A percentile compares a stretch with the other conserved stretches of the same genome.
phyloP scores from a whole-genome alignment of 2,329 filamentous ascomycete genomes.

The Aspergillus calidoustus region DNA sequence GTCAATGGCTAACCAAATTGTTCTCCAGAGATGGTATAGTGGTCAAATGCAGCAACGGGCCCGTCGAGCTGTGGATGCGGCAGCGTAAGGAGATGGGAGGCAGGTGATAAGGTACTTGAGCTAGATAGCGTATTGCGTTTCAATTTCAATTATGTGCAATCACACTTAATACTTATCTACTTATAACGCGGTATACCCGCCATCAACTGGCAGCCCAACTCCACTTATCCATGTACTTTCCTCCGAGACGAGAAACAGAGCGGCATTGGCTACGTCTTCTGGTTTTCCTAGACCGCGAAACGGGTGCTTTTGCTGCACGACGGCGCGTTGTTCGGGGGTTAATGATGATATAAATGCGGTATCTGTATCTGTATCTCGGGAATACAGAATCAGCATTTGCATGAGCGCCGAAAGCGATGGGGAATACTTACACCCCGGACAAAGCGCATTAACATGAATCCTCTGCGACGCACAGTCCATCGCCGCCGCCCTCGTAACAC shows the following conservation, averaged over 20 bases:
- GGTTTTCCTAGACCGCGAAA: slow-evolving; percentile 3
- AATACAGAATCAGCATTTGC: too few relatives aligned
- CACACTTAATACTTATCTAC: too few relatives aligned
- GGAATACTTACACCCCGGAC: slow-evolving; percentile 8
- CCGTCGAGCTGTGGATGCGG: too few relatives aligned
- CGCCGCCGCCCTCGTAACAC: neutral
- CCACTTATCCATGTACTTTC: slow-evolving; percentile 6
- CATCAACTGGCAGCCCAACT: neutral
- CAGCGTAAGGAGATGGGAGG: too few relatives aligned
- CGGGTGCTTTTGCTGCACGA: slow-evolving; percentile 1
- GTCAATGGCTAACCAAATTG: too few relatives aligned
- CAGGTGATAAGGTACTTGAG: too few relatives aligned
- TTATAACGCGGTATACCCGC: neutral
- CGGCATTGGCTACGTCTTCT: slow-evolving; percentile 4
- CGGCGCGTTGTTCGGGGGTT: neutral
- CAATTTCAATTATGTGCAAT: too few relatives aligned
- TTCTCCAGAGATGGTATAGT: too few relatives aligned
- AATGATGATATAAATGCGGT: neutral
- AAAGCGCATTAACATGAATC: slow-evolving; percentile 9
- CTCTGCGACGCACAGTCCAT: neutral
- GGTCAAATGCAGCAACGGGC: too few relatives aligned
- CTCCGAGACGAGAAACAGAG: neutral
- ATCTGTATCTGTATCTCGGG: neutral
- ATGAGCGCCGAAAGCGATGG: neutral
- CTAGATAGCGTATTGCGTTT: too few relatives aligned